Evolutionary conservation across 2,329 filamentous ascomycete genomes (phyloP), one percentile per base, ranked within the genome.

Genomic region (Parascedosporium putredinis): DNA sequence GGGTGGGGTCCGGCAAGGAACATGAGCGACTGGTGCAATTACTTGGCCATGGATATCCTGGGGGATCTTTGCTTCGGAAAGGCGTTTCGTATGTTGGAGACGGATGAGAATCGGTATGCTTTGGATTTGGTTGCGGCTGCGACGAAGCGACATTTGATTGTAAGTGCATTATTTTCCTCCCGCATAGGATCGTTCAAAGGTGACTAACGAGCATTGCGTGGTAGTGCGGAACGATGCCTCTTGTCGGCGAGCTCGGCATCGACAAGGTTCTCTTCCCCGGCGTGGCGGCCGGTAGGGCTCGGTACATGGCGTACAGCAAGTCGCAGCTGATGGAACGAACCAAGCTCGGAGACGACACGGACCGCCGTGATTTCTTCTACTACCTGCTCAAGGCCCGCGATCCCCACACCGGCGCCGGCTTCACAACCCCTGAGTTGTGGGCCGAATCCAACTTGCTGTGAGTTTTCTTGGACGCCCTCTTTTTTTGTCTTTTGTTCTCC

Each of bases 311-410:
- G 47, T 86, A 86, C 66, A 84, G 80, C 63, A 80, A 82, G 46
- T 69, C 72, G 2, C 83, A 86, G 64, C 73, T 85, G 36, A 74
- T 74, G 12, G 78, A 86, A 58, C 75, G 83, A 22, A 84, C 81
- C 45, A 78, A 80, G 53, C 67, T 83, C 23, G 81, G 81, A 24
- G 79, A 80, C 55, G 79, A 77, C 55, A 81, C 75, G 45, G 81
- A 79, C 57, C 81, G 83, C 29, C 79, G 82, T 51, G 84, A 88
- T 60, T 87, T 88, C 68, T 87, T 88, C 67, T 82, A 86, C 64
- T 81, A 87, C 62, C 73, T 88, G 9, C 74, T 88, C 52, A 82
- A 81, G 59, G 83, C 84, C 6, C 76, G 77, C 34, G 84, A 88
- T 55, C 82, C 83, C 10, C 82, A 86, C 59, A 86, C 83, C 0